phyloP scores from a whole-genome alignment of 306 rosid species.

The Malus asiatica region DNA sequence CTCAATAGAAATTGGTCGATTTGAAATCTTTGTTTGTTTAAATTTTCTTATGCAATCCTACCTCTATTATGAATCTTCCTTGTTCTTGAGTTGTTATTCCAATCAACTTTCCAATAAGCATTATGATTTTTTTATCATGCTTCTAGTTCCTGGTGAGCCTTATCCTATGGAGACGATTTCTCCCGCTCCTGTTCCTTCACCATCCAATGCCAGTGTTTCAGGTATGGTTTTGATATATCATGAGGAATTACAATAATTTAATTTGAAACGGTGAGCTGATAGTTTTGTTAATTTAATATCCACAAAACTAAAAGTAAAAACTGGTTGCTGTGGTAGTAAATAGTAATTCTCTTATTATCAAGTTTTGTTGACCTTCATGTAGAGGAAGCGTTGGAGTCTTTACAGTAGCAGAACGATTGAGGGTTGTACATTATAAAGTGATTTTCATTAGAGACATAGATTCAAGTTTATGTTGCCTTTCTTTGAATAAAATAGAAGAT shows the following conservation, averaged over 20 bases:
- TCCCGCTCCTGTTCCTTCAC: constrained; percentile 51
- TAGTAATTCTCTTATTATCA: background rate
- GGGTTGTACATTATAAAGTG: background rate
- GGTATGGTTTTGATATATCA: constrained; percentile 35
- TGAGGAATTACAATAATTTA: background rate
- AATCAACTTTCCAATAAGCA: background rate
- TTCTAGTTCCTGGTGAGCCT: constrained; percentile 91
- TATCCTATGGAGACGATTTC: constrained; percentile 55
- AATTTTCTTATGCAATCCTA: background rate
- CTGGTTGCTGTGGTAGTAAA: background rate
- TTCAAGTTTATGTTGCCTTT: background rate
- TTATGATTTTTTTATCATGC: constrained; percentile 9
- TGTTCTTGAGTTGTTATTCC: background rate
- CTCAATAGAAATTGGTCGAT: background rate
- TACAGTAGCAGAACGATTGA: background rate
- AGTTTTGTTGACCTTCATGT: constrained; percentile 1
- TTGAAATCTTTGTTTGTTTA: background rate
- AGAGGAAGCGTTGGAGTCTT: background rate
- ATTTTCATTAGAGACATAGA: background rate
- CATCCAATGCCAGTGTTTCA: constrained; percentile 35
- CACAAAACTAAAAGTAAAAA: background rate
- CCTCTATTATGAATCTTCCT: background rate
- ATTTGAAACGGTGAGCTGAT: background rate
- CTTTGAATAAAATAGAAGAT: background rate
- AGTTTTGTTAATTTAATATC: background rate